A percentile compares a stretch with the other conserved stretches of the same genome.
Evolutionary conservation across 2,329 filamentous ascomycete genomes (phyloP).

Genomic region (Shiraia bambusicola): DNA sequence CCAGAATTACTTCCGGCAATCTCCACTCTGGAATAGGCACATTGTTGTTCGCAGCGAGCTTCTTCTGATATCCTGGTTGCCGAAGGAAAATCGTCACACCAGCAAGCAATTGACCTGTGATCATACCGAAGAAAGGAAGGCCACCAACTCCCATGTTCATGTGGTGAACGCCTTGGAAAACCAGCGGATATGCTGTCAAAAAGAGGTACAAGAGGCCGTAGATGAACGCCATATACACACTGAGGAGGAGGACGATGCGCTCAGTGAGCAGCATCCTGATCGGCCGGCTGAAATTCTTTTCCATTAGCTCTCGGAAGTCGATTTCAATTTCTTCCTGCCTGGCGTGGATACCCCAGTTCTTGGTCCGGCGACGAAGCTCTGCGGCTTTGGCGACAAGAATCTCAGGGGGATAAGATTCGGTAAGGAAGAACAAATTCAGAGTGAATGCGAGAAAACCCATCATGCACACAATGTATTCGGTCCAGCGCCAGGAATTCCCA

Average conservation of each 20-base stretch:
- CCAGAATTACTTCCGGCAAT: constrained; percentile 56
- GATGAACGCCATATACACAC: constrained; percentile 41
- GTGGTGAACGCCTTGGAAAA: constrained; percentile 72
- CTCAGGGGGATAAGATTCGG: constrained; percentile 60
- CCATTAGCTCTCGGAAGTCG: constrained; percentile 51
- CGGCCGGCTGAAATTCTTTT: constrained; percentile 57
- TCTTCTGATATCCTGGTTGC: constrained; percentile 66
- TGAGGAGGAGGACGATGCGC: constrained; percentile 49
- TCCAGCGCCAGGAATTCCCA: constrained; percentile 55
- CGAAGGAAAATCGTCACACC: constrained; percentile 64
- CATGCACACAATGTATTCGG: constrained; percentile 56
- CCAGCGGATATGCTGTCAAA: constrained; percentile 79
- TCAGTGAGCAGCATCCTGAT: constrained; percentile 52
- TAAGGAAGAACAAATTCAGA: constrained; percentile 56
- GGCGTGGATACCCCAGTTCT: constrained; percentile 65
- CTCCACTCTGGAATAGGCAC: constrained; percentile 60
- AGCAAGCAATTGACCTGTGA: constrained; percentile 69
- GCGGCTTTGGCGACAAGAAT: constrained; percentile 59
- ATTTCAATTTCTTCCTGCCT: constrained; percentile 57
- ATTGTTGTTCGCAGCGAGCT: constrained; percentile 50
- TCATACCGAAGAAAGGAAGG: constrained; percentile 84
- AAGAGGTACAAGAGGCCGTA: constrained; percentile 80
- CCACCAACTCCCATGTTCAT: constrained; percentile 72
- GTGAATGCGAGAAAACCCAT: constrained; percentile 56
- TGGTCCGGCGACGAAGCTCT: constrained; percentile 57